Evolutionary conservation across 306 rosid species (phyloP).

Genomic region (Crataegus laevigata): DNA sequence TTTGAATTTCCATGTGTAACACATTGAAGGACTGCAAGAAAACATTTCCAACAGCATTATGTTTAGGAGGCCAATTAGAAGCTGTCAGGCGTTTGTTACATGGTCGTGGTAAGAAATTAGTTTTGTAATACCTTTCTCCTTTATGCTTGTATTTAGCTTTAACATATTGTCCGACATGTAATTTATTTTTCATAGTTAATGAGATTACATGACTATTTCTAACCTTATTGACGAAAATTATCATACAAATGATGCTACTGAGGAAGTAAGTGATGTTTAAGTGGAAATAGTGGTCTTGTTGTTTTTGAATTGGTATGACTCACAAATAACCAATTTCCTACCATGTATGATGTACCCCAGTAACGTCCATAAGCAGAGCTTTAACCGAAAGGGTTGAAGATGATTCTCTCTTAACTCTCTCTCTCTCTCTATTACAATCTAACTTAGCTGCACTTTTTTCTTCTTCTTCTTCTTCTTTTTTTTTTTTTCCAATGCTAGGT

Average conservation of each 20-base stretch:
- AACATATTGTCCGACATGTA: not conserved
- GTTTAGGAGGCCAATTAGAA: conserved; percentile 78
- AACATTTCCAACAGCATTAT: conserved; percentile 76
- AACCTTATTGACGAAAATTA: not conserved
- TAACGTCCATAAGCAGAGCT: not conserved
- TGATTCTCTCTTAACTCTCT: not conserved
- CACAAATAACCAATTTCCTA: no score
- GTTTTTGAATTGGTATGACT: no score
- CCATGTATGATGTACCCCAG: no score
- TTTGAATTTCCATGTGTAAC: not conserved
- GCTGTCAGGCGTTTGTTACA: conserved; percentile 48
- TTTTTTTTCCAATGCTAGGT: conserved; percentile 27
- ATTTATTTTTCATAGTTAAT: not conserved
- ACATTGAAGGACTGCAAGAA: conserved; percentile 68
- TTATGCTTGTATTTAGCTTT: not conserved
- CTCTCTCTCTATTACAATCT: not conserved
- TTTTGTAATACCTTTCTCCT: not conserved
- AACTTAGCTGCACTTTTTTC: not conserved
- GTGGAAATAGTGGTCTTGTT: no score
- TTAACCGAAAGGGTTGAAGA: not conserved
- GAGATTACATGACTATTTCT: not conserved
- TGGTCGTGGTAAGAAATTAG: conserved; percentile 41
- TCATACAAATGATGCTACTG: not conserved
- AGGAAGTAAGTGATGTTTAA: not conserved
- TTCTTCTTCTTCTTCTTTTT: not conserved